Evolutionary conservation across 768 basidiomycete genomes (phyloP).

Genomic region (Boletus rex-veris): DNA sequence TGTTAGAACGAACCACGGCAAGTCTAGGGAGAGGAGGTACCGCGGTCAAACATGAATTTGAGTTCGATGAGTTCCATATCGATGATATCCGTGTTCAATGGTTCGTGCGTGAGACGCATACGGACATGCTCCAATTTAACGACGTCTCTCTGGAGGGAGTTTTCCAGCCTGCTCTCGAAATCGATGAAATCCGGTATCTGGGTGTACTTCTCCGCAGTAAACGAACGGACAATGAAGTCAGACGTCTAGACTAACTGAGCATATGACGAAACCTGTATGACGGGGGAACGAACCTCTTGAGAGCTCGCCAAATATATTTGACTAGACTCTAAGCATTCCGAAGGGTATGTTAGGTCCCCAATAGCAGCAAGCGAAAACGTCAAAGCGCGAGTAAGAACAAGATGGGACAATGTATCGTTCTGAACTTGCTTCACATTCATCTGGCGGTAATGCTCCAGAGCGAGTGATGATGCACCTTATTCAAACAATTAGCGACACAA

Average conservation of each 20-base stretch:
- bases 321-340: conserved; percentile 75
- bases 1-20: conserved; percentile 5
- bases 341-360: conserved; percentile 71
- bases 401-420: conserved; percentile 84
- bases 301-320: conserved; percentile 80
- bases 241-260: conserved; percentile 49
- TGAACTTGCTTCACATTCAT: conserved; percentile 84
- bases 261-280: not conserved
- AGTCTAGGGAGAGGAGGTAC: conserved; percentile 37
- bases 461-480: conserved; percentile 66
- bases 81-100: conserved; percentile 63
- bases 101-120: conserved; percentile 77
- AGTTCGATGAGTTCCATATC: conserved; percentile 83
- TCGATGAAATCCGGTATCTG: conserved; percentile 85
- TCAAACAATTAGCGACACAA: not conserved
- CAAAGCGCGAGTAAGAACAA: conserved; percentile 70
- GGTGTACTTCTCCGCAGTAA: conserved; percentile 77
- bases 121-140: conserved; percentile 82
- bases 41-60: conserved; percentile 76
- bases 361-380: conserved; percentile 75
- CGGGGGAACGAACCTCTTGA: conserved; percentile 55
- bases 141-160: conserved; percentile 80
- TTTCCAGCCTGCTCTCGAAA: conserved; percentile 79
- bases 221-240: conserved; percentile 78
- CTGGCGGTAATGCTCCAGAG: conserved; percentile 74